Evolutionary conservation across 1,139 yeast species (phyloP), one percentile per base, ranked within the genome.

Genomic region (Yamadazyma blattariae): DNA sequence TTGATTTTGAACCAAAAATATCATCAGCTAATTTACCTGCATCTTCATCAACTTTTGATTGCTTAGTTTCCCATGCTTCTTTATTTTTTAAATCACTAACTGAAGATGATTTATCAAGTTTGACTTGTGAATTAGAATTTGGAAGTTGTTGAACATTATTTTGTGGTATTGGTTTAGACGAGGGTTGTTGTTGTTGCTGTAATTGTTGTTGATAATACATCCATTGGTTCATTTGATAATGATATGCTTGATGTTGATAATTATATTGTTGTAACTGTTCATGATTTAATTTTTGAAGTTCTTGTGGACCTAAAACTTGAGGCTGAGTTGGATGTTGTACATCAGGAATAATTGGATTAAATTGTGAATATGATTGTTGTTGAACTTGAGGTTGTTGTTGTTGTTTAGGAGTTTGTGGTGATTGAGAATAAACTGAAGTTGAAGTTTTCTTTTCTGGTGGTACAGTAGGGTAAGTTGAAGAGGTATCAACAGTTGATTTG

Each of bases 1-100:
- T 38, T 3, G 50, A 41, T 27, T 45, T 45, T 2, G 47, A 45
- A 13, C 41, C 49, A 44, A 68, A 69, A 7, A 70, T 67, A 42
- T 66, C 74, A 40, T 69, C 73, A 0, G 60, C 74, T 34, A 70
- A 52, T 37, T 54, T 59, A 37, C 60, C 71, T 1, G 74, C 68
- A 35, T 59, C 54, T 26, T 41, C 46, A 28, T 54, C 54, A 9
- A 49, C 48, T n/a, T 40, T 43, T 1, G 49, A 35, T 13, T 45
- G 35, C 27, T 34, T 42, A n/a, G 30, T 47, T 40, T 64, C 62
- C 74, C 74, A 67, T 0, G 72, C 69, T 38, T 67, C 73, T 32
- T 59, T 60, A 34, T 46, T 52, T 23, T 57, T 61, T 28, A 57
- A 57, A 15, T 56, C 58, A 7, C 29, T 27, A 10, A 18, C 13